These are phyloP conservation scores for Acanthamoeba triangularis DNA, from an alignment of 208 protist genomes.

Conservation along the genomic window DNA sequence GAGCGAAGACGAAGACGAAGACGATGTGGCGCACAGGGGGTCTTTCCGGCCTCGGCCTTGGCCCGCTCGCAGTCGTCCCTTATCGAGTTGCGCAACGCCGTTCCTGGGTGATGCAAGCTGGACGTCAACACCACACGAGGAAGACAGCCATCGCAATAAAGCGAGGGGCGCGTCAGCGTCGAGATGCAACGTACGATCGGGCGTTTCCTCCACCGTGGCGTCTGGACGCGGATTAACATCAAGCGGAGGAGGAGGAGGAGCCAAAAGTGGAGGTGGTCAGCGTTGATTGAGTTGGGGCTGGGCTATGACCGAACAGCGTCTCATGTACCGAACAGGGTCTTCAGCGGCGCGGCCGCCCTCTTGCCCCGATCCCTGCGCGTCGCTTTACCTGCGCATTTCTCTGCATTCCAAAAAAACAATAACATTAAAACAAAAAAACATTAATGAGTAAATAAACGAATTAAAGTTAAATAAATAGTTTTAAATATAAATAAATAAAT, in stretches of 20 bases:
- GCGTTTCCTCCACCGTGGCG: neutral
- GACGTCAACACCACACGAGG: neutral
- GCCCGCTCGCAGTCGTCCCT: constrained; percentile 31
- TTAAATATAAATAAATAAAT: too few species aligned
- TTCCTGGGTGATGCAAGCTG: neutral
- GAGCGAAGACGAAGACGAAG: neutral
- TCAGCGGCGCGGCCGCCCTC: neutral
- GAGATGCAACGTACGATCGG: neutral
- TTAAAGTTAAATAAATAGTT: too few species aligned
- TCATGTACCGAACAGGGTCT: neutral
- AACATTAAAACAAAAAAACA: too few species aligned
- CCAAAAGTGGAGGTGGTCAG: neutral
- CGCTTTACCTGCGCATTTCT: neutral
- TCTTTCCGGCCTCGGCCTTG: neutral
- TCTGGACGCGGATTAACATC: neutral
- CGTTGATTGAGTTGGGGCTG: too few species aligned
- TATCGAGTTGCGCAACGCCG: neutral
- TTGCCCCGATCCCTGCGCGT: neutral
- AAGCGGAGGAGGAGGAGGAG: neutral
- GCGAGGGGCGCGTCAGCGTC: too few species aligned
- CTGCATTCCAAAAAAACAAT: too few species aligned
- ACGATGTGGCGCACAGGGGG: neutral
- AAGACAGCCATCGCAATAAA: neutral
- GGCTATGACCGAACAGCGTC: neutral
- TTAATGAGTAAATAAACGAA: too few species aligned